phyloP scores from a whole-genome alignment of 1,284 basidiomycete genomes.

The Irpex rosettiformis region DNA sequence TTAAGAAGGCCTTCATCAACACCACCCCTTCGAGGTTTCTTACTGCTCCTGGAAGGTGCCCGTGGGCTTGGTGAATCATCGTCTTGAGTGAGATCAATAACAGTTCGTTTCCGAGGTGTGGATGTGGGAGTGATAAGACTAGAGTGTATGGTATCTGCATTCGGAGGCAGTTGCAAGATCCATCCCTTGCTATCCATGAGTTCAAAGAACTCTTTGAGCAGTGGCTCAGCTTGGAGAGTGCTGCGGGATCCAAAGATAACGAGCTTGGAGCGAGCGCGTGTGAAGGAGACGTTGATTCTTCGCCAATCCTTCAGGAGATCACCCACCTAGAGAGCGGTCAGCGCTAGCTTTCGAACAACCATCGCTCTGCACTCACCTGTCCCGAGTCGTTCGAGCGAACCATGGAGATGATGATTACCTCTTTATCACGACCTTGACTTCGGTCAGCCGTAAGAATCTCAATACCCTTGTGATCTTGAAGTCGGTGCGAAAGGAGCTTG shows the following conservation, averaged over 20 bases:
- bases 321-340: slow-evolving; percentile 56
- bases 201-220: slow-evolving; percentile 71
- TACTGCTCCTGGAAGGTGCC: slow-evolving; percentile 10
- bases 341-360: slow-evolving; percentile 3
- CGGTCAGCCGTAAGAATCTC: slow-evolving; percentile 95
- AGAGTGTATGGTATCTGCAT: slow-evolving; percentile 51
- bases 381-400: slow-evolving; percentile 82
- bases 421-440: slow-evolving; percentile 96
- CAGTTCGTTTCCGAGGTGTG: slow-evolving; percentile 5
- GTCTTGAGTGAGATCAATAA: slow-evolving; percentile 4
- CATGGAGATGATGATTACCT: slow-evolving; percentile 91
- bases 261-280: slow-evolving; percentile 86
- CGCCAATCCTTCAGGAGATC: slow-evolving; percentile 95
- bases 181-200: slow-evolving; percentile 71
- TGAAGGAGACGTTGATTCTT: slow-evolving; percentile 95
- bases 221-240: slow-evolving; percentile 60
- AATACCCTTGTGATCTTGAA: slow-evolving; percentile 52
- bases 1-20: slow-evolving; percentile 42
- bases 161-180: slow-evolving; percentile 56
- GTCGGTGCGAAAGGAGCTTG: slow-evolving; percentile 70
- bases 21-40: slow-evolving; percentile 31
- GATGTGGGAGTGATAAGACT: slow-evolving; percentile 1
- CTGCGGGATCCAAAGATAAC: slow-evolving; percentile 84
- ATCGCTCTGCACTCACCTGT: slow-evolving; percentile 45
- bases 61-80: slow-evolving; percentile 2